Evolutionary conservation across 164 flowering plant genomes (phyloP).

Genomic region (Tinospora cordifolia): DNA sequence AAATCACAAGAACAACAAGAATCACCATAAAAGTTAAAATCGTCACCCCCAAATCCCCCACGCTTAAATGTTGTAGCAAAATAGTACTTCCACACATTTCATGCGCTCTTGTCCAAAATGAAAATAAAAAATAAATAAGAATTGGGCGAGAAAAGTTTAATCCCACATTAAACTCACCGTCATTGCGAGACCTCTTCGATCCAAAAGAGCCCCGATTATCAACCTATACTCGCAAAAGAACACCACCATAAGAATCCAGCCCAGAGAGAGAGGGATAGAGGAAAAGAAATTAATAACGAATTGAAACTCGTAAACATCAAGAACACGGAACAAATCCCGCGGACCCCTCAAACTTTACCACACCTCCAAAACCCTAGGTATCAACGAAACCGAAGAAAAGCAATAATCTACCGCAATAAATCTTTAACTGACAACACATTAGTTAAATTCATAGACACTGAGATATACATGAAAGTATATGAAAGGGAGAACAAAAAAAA

Average conservation of each 20-base stretch:
- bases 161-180: constrained; percentile 19
- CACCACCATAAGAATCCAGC: background rate
- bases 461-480: background rate
- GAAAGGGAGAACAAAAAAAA: background rate
- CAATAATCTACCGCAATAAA: background rate
- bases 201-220: constrained; percentile 28
- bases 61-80: no score
- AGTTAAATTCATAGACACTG: background rate
- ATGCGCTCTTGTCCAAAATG: background rate
- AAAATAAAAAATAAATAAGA: background rate
- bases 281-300: background rate
- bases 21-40: background rate
- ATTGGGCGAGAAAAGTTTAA: background rate
- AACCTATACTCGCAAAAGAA: constrained; percentile 16
- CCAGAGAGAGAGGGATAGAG: background rate
- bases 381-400: background rate
- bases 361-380: background rate
- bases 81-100: no score
- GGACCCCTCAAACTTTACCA: no score
- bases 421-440: background rate
- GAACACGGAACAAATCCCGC: background rate
- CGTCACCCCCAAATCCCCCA: no score
- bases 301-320: background rate
- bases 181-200: constrained; percentile 34
- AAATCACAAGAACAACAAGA: background rate